phyloP scores from a whole-genome alignment of 2,329 filamentous ascomycete genomes.

The Botrytis hyacinthi region DNA sequence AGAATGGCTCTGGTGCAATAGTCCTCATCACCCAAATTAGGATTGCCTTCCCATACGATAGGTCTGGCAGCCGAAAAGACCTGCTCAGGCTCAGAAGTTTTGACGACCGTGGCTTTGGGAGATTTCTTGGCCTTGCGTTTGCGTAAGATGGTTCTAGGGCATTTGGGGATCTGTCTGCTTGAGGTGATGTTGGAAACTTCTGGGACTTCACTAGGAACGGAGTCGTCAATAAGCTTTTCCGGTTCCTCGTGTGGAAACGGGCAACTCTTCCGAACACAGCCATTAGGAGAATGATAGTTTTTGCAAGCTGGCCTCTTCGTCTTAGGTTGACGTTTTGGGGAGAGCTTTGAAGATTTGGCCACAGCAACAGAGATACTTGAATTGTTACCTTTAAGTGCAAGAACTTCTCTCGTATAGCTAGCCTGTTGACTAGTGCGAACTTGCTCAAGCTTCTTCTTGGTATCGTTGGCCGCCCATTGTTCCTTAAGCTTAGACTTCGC shows the following conservation, averaged over 20 bases:
- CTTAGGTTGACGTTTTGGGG: not conserved
- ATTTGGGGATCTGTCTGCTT: not conserved
- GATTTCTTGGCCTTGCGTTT: not conserved
- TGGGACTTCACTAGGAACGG: not conserved
- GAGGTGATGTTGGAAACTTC: not conserved
- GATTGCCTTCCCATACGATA: not conserved
- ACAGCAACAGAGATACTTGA: not conserved
- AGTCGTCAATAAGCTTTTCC: conserved; percentile 2
- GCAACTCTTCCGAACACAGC: not conserved
- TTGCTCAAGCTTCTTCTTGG: not conserved
- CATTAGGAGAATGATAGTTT: not conserved
- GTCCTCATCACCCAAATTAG: not conserved
- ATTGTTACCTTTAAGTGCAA: not conserved
- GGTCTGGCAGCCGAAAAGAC: not conserved
- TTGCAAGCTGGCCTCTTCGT: not conserved
- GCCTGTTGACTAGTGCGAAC: not conserved
- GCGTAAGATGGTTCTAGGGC: not conserved
- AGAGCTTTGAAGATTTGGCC: not conserved
- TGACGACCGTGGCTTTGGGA: not conserved
- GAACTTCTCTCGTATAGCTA: not conserved
- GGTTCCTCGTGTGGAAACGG: not conserved
- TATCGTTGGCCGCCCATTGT: not conserved
- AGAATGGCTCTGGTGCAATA: not conserved
- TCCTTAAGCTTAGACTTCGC: not conserved
- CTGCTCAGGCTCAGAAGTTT: not conserved